Conservation (phyloP, 495 filamentous ascomycete genomes). For the Penicillium canariense region DNA sequence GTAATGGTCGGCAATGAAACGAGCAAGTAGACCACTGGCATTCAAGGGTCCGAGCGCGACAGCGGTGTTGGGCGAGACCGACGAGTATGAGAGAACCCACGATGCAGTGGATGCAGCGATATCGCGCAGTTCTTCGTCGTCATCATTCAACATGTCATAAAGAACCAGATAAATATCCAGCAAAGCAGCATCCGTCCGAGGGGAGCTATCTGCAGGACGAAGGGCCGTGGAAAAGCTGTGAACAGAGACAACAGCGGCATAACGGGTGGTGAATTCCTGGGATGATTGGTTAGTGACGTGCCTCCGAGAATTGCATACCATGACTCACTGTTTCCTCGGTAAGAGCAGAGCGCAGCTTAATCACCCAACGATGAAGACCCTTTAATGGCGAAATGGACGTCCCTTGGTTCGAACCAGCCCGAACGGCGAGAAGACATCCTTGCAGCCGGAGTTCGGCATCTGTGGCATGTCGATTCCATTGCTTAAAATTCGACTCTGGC, state of each 20-base stretch:
- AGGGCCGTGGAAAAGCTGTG: constrained; percentile 31
- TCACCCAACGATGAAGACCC: constrained; percentile 31
- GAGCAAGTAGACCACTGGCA: constrained; percentile 45
- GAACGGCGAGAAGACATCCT: constrained; percentile 59
- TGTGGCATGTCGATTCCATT: constrained; percentile 42
- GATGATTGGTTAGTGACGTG: background rate
- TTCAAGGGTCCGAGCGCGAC: constrained; percentile 44
- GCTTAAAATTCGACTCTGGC: constrained; percentile 21
- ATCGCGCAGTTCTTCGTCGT: constrained; percentile 83
- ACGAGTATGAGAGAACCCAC: constrained; percentile 39
- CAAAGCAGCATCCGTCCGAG: constrained; percentile 30
- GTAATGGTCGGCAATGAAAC: constrained; percentile 43
- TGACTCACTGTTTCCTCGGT: constrained; percentile 43
- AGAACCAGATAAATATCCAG: constrained; percentile 50
- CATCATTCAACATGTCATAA: constrained; percentile 74
- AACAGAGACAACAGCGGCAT: constrained; percentile 52
- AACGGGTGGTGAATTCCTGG: constrained; percentile 65
- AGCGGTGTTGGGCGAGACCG: constrained; percentile 27
- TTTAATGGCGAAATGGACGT: constrained; percentile 13
- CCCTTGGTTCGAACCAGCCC: constrained; percentile 37
- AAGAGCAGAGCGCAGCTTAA: constrained; percentile 38
- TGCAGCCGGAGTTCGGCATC: constrained; percentile 44
- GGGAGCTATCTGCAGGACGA: constrained; percentile 24
- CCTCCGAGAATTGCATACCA: background rate
- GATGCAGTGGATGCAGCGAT: constrained; percentile 55